Evolutionary conservation across 192 early-diverging fungal species (phyloP).

Genomic region (Coemansia sp.): DNA sequence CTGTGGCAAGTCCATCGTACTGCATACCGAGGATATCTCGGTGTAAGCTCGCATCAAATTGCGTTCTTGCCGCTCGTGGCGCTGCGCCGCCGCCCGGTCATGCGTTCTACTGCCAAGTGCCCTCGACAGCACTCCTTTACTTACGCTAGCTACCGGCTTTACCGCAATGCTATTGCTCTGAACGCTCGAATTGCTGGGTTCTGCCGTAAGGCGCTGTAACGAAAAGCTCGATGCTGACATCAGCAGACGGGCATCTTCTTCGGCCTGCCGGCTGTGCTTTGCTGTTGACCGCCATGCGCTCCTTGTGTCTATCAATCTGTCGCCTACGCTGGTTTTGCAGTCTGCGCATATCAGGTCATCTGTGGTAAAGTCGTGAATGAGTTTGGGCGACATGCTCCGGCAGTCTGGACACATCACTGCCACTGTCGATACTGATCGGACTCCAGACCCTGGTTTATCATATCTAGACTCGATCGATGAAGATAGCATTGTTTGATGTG

Average conservation of each 20-base stretch:
- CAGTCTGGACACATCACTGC: constrained; percentile 75
- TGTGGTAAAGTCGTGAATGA: constrained; percentile 86
- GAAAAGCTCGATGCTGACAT: constrained; percentile 3
- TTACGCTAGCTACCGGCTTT: too few species aligned
- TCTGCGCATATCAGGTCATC: constrained; percentile 90
- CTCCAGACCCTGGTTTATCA: neutral
- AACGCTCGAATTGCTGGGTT: constrained; percentile 67
- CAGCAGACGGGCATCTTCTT: constrained; percentile 5
- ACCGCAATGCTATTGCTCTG: constrained; percentile 4
- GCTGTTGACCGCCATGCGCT: constrained; percentile 72
- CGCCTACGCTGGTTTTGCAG: constrained; percentile 83
- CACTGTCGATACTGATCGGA: constrained; percentile 1
- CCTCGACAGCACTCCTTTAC: constrained; percentile 2
- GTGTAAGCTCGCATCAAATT: constrained; percentile 72
- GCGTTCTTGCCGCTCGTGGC: constrained; percentile 74
- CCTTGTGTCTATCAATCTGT: constrained; percentile 87
- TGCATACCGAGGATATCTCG: constrained; percentile 76
- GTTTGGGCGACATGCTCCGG: constrained; percentile 70
- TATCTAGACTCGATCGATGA: constrained; percentile 10
- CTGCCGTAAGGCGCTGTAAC: constrained; percentile 73
- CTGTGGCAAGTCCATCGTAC: constrained; percentile 73
- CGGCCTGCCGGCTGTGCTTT: constrained; percentile 3
- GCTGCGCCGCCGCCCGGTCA: constrained; percentile 62
- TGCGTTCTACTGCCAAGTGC: constrained; percentile 27
- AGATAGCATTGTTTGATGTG: constrained; percentile 20